Percentiles rank a stretch among this genome's conserved stretches.
Conservation (phyloP, 139 green algal species). For the Picochlorum sp. region DNA sequence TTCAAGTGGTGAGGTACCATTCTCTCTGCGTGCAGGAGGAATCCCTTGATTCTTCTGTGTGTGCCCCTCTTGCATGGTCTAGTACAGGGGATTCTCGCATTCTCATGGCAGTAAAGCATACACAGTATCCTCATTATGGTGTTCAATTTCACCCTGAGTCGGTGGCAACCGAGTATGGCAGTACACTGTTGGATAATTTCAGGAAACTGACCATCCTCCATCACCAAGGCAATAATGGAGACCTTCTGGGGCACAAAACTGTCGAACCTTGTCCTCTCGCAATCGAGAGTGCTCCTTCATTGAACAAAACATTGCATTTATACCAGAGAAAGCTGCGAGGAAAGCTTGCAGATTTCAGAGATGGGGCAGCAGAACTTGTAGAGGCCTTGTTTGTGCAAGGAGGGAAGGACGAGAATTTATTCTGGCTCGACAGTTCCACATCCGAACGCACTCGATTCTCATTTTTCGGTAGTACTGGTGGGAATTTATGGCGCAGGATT, state of each 20-base stretch:
- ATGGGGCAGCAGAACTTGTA: neutral
- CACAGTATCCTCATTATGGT: constrained; percentile 64
- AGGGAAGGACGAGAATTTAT: constrained; percentile 48
- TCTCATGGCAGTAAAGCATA: constrained; percentile 80
- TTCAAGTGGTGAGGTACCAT: constrained; percentile 40
- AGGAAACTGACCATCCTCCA: constrained; percentile 38
- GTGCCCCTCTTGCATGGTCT: constrained; percentile 80
- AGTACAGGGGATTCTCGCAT: constrained; percentile 16
- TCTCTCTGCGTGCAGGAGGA: constrained; percentile 73
- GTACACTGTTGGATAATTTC: constrained; percentile 82
- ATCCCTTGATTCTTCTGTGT: constrained; percentile 49
- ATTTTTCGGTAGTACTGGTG: constrained; percentile 79
- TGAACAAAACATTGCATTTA: neutral
- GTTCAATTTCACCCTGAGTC: constrained; percentile 97
- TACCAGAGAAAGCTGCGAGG: neutral
- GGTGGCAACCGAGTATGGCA: constrained; percentile 69
- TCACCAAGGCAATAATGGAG: neutral
- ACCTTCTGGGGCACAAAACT: neutral
- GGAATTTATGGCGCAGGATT: constrained; percentile 66
- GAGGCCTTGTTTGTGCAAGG: neutral
- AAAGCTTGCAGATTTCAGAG: neutral
- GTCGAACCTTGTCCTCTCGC: neutral
- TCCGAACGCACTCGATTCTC: constrained; percentile 78
- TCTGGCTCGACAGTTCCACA: constrained; percentile 85
- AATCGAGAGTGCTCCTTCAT: neutral